Evolutionary conservation across 2,329 filamentous ascomycete genomes (phyloP).

Genomic region (Metarhizium robertsii): DNA sequence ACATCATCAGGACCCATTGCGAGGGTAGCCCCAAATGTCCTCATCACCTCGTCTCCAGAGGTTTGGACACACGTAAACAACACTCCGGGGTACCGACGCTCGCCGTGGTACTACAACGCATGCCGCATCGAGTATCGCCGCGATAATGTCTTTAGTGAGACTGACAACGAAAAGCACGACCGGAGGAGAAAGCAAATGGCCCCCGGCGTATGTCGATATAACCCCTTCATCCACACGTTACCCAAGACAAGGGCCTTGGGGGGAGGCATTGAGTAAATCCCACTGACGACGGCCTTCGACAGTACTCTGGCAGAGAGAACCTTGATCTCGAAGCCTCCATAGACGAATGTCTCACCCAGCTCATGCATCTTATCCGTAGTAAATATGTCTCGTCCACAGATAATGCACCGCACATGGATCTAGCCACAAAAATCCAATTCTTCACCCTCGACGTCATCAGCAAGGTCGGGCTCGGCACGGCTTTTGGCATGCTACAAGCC

Average conservation of each 20-base stretch:
- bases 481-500: conserved; percentile 36
- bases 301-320: conserved; percentile 50
- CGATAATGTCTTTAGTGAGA: conserved; percentile 44
- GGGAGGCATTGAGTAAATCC: not conserved
- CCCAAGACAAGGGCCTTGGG: not conserved
- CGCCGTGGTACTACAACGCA: conserved; percentile 34
- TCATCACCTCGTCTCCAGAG: conserved; percentile 39
- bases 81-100: conserved; percentile 30
- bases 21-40: conserved; percentile 32
- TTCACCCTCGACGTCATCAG: conserved; percentile 46
- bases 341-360: conserved; percentile 34
- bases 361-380: conserved; percentile 32
- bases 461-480: conserved; percentile 36
- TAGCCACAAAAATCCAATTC: conserved; percentile 37
- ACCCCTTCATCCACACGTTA: not conserved
- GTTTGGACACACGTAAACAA: conserved; percentile 34
- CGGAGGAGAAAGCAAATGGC: conserved; percentile 38
- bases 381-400: conserved; percentile 30
- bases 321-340: conserved; percentile 38
- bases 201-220: conserved; percentile 30
- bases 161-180: conserved; percentile 37
- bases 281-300: not conserved
- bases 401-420: conserved; percentile 28
- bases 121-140: conserved; percentile 37
- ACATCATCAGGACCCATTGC: conserved; percentile 14